phyloP scores from a whole-genome alignment of 192 early-diverging fungal species.

The Coemansia sp. region DNA sequence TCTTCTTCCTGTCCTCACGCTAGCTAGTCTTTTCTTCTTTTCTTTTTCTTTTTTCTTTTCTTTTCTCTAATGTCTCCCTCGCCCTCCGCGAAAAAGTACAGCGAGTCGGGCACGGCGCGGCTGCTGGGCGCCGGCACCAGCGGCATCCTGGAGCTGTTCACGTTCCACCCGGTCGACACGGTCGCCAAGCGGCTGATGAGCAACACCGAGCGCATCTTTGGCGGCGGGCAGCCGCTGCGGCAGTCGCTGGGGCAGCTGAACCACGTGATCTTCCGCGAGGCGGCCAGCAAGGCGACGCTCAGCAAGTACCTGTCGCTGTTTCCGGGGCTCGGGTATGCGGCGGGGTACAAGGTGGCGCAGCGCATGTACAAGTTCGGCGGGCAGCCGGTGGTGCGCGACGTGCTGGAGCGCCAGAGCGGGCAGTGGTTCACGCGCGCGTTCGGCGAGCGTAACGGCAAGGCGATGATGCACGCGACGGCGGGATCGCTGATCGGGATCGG shows the following conservation, averaged over 20 bases:
- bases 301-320: conserved; percentile 94
- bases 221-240: conserved; percentile 64
- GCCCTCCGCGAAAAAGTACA: conserved; percentile 62
- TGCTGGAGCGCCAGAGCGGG: conserved; percentile 83
- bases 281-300: conserved; percentile 69
- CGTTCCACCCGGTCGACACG: conserved; percentile 99
- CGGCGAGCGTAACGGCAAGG: conserved; percentile 94
- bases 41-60: conserved; percentile 5
- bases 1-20: not conserved
- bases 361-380: conserved; percentile 99
- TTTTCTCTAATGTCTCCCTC: conserved; percentile 18
- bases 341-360: conserved; percentile 98
- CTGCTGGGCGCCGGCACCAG: conserved; percentile 88
- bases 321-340: conserved; percentile 96
- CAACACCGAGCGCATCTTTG: conserved; percentile 80
- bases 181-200: conserved; percentile 99
- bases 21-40: no score
- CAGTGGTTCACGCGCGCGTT: conserved; percentile 74
- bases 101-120: conserved; percentile 89
- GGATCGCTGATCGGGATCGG: conserved; percentile 97
- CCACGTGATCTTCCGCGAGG: conserved; percentile 92
- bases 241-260: conserved; percentile 74
- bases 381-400: conserved; percentile 95
- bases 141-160: conserved; percentile 93
- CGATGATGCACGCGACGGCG: conserved; percentile 97